phyloP scores from a whole-genome alignment of 306 rosid species.

The Ammopiptanthus mongolicus region DNA sequence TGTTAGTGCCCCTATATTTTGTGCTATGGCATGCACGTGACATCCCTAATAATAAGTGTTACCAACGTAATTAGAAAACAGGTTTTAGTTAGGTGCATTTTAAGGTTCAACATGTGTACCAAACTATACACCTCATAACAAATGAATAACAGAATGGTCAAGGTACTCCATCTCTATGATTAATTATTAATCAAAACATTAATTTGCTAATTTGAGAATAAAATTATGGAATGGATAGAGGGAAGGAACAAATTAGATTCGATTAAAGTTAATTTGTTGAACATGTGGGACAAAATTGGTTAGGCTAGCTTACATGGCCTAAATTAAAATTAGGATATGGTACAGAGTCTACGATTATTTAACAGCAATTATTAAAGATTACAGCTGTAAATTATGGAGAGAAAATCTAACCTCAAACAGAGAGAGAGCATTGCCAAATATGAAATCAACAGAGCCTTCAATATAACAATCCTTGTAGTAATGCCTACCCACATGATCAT shows the following conservation, averaged over 20 bases:
- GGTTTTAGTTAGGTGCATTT: background rate
- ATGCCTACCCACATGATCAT: conserved; percentile 69
- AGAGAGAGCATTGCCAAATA: conserved; percentile 70
- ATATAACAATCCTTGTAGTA: conserved; percentile 61
- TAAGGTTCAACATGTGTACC: background rate
- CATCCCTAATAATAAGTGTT: conserved; percentile 32
- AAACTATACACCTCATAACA: background rate
- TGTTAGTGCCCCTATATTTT: conserved; percentile 43
- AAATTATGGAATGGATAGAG: background rate
- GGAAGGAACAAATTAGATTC: conserved; percentile 4
- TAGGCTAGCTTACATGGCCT: background rate
- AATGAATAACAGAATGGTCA: background rate
- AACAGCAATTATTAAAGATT: background rate
- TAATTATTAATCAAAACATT: background rate
- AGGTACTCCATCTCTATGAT: background rate
- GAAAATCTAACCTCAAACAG: conserved; percentile 37
- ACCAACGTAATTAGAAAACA: background rate
- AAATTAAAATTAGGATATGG: background rate
- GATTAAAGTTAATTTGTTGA: background rate
- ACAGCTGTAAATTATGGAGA: background rate
- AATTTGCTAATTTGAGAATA: background rate
- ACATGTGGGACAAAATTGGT: background rate
- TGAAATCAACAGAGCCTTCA: conserved; percentile 74
- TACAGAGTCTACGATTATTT: background rate
- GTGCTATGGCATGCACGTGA: conserved; percentile 60